Evolutionary conservation across 306 rosid species (phyloP), one percentile per base, ranked within the genome.

Genomic region (Gillenia trifoliata): DNA sequence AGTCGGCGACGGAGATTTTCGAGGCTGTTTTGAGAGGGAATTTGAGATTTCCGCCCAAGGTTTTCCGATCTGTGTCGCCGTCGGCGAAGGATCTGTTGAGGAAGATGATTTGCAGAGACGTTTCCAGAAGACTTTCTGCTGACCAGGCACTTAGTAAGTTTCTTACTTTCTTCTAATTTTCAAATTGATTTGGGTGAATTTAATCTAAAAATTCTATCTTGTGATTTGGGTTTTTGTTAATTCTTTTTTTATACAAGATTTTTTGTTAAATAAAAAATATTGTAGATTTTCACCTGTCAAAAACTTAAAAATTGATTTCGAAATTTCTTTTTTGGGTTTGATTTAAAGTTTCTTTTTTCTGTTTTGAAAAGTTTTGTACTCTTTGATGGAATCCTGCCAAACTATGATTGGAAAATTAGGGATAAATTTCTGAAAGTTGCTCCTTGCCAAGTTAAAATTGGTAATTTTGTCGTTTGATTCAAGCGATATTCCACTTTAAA

Each of bases 51-150:
- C 98, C 96, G 1, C 75, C 91, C 0, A 82, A 83, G 73, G 28
- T 85, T 57, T 92, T 92, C 72, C 75, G 88, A 74, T 72, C 91
- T 6, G 88, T 92, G 1, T 93, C 98, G 3, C 28, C 91, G 0
- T 22, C 80, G 26, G 95, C 93, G 1, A 93, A 90, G 81, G 98
- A 92, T 80, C 84, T 93, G 13, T 33, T 93, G 73, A 87, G 87
- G 84, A 93, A 89, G 84, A 87, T 93, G 97, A 83, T 93, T 38
- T 90, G 88, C 17, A 83, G 85, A 50, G 96, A 93, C 66, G 66
- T 72, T 1, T 87, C 90, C 0, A 78, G 86, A 40, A 74, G 96
- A 73, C 47, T 93, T 0, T 83, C 97, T 0, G 96, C 92, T 0
- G 90, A 90, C 1, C 96, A 90, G 66, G 96, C 95, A 31, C 81